Evolutionary conservation across 2,329 filamentous ascomycete genomes (phyloP).

Genomic region (Fusarium transvaalense): DNA sequence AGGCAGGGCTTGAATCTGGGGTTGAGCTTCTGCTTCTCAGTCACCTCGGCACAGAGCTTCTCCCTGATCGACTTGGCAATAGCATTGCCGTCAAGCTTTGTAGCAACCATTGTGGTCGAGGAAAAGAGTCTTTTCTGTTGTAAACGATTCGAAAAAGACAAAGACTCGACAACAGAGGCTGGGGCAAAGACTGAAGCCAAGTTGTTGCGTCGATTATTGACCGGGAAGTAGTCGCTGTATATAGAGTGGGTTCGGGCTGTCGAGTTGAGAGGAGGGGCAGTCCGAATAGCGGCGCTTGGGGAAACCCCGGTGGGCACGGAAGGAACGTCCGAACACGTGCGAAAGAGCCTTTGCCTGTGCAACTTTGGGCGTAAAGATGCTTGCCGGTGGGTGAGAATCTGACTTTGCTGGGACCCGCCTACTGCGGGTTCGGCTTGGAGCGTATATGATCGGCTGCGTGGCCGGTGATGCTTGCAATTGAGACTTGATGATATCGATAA

Average conservation of each 20-base stretch:
- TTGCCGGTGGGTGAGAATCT: constrained; percentile 34
- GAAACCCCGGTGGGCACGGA: constrained; percentile 36
- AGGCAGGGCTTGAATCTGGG: constrained; percentile 89
- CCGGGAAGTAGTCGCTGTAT: constrained; percentile 35
- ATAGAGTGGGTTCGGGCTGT: constrained; percentile 40
- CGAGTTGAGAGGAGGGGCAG: constrained; percentile 44
- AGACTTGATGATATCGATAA: constrained; percentile 31
- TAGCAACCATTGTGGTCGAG: constrained; percentile 80
- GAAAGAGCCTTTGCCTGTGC: constrained; percentile 28
- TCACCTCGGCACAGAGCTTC: constrained; percentile 82
- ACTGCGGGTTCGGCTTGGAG: constrained; percentile 41
- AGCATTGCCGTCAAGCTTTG: constrained; percentile 94
- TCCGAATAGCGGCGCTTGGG: constrained; percentile 36
- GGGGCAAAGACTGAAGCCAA: constrained; percentile 36
- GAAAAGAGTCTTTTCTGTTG: constrained; percentile 55
- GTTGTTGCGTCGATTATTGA: constrained; percentile 26
- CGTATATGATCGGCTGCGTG: constrained; percentile 31
- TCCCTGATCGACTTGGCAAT: constrained; percentile 94
- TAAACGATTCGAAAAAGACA: constrained; percentile 10
- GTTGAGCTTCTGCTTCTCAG: constrained; percentile 82
- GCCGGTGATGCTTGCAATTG: constrained; percentile 23
- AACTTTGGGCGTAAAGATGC: constrained; percentile 29
- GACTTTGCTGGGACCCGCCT: constrained; percentile 42
- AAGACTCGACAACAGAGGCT: constrained; percentile 31
- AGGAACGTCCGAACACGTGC: constrained; percentile 46